A percentile compares a stretch with the other conserved stretches of the same genome.
Conservation (phyloP, 2,329 filamentous ascomycete species). For the Fusarium paranaense region DNA sequence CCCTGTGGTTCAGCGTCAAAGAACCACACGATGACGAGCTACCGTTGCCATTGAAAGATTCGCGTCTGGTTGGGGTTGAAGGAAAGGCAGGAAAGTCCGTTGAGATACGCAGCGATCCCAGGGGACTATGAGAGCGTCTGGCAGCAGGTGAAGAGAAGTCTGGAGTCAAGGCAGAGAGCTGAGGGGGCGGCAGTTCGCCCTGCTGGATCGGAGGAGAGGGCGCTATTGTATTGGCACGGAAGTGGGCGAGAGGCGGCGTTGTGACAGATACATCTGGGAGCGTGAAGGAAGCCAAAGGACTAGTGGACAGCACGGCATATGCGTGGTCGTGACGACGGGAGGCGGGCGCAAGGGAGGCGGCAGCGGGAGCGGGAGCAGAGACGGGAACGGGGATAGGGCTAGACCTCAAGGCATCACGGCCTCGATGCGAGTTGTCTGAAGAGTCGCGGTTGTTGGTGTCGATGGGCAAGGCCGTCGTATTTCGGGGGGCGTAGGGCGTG, state of each 20-base stretch:
- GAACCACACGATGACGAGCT: slow-evolving; percentile 46
- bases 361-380: slow-evolving; percentile 18
- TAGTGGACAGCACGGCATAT: slow-evolving; percentile 35
- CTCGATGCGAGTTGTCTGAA: slow-evolving; percentile 24
- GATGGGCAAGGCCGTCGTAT: slow-evolving; percentile 43
- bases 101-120: slow-evolving; percentile 52
- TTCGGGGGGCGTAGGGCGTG: slow-evolving; percentile 43
- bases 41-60: slow-evolving; percentile 53
- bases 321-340: slow-evolving; percentile 32
- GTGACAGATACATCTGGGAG: slow-evolving; percentile 43
- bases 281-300: slow-evolving; percentile 31
- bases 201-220: slow-evolving; percentile 50
- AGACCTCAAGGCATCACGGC: slow-evolving; percentile 37
- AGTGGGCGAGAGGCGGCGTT: slow-evolving; percentile 39
- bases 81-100: slow-evolving; percentile 49
- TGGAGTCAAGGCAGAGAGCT: slow-evolving; percentile 20
- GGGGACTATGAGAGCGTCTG: slow-evolving; percentile 31
- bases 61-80: slow-evolving; percentile 38
- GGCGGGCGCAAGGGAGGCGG: slow-evolving; percentile 35
- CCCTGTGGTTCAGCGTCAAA: slow-evolving; percentile 43
- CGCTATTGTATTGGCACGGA: slow-evolving; percentile 45
- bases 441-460: slow-evolving; percentile 32
- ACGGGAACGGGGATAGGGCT: slow-evolving; percentile 38
- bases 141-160: slow-evolving; percentile 23
- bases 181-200: slow-evolving; percentile 31